These are phyloP conservation scores for Termitomyces sp. DNA, from an alignment of 768 basidiomycete genomes.

Conservation along the genomic window DNA sequence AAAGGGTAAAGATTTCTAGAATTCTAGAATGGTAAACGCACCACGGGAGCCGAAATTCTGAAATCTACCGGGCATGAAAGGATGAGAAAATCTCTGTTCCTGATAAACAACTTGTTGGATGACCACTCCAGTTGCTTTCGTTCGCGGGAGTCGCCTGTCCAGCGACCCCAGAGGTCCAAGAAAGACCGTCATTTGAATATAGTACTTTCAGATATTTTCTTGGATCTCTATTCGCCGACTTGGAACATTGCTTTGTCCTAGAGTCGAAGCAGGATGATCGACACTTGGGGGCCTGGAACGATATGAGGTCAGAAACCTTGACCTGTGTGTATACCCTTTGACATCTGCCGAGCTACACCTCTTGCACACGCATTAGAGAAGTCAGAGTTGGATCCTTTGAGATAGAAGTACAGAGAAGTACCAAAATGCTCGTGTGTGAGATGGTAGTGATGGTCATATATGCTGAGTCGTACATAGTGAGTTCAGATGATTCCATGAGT, in stretches of 20 bases:
- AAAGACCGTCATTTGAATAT: neutral
- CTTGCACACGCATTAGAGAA: neutral
- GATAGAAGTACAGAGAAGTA: neutral
- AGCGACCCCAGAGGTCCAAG: neutral
- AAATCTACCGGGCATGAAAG: neutral
- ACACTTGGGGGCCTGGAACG: neutral
- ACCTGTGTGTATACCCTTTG: neutral
- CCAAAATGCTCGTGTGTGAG: neutral
- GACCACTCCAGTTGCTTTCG: neutral
- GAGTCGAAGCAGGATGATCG: neutral
- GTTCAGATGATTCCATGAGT: neutral
- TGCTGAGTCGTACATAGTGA: too few species aligned
- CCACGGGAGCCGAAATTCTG: neutral
- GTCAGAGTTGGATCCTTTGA: neutral
- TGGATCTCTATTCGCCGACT: neutral
- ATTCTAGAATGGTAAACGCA: neutral
- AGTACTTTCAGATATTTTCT: neutral
- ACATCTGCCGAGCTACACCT: neutral
- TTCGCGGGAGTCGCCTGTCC: neutral
- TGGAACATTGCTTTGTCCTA: neutral
- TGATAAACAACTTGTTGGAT: neutral
- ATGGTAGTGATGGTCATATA: neutral
- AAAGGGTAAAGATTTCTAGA: neutral
- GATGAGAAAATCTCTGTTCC: neutral
- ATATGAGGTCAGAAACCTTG: neutral